Evolutionary conservation across 2,329 filamentous ascomycete species (phyloP), one percentile per base, ranked within the genome.

Genomic region (Pseudogymnoascus sp.): DNA sequence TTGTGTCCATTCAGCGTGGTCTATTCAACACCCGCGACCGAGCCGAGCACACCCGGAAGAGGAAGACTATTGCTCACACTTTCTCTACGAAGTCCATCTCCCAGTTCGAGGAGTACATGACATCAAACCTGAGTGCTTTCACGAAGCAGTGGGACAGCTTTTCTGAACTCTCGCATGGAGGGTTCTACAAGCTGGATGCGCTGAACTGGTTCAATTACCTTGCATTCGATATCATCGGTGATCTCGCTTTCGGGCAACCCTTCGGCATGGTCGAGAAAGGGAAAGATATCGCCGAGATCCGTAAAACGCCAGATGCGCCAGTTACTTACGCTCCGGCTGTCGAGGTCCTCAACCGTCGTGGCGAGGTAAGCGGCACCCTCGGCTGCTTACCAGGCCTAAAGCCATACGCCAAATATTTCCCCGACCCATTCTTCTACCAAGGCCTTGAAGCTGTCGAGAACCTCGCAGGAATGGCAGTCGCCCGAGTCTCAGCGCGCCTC

Each of bases 11-110:
- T 71, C 84, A 83, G 61, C 85, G 90, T 11, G 91, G 91, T 19
- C 81, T 97, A 11, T 97, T 96, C 84, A 96, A 96, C 76, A 96
- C 92, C 0, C 83, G 93, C 33, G 86, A 93, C 76, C 84, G 93
- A 60, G 80, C 80, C 0, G 90, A 96, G 71, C 92, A 97, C 75
- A 87, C 88, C 0, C 86, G 92, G 67, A 97, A 96, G 82, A 85
- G 92, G 71, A 96, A 96, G 82, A 87, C 90, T 2, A 85, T 96
- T 59, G 87, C 90, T 1, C 91, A 96, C 75, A 95, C 90, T 33
- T 96, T 96, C 77, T 90, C 87, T 13, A 82, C 87, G 65, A 96
- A 93, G 77, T 90, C 85, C 9, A 83, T 96, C 62, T 82, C 82
- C 65, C 87, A 96, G 73, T 96, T 96, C 72, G 92, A 96, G 78